A percentile compares a stretch with the other conserved stretches of the same genome.
Conservation (phyloP, 1,284 basidiomycete genomes). For the Fomitopsis schrenkii region DNA sequence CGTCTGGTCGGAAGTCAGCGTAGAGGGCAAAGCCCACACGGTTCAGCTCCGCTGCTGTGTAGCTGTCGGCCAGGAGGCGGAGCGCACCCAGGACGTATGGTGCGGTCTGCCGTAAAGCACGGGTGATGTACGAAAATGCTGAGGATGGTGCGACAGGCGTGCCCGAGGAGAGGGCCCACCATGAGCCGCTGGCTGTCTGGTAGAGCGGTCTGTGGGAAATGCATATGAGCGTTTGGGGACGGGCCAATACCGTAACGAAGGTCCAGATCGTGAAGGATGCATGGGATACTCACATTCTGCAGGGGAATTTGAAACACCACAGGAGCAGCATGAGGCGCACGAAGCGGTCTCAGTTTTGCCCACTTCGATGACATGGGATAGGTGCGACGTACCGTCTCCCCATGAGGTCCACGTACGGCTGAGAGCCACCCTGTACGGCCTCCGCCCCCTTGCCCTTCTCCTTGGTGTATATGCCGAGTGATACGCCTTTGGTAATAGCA, state of each 20-base stretch:
- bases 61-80: conserved; percentile 72
- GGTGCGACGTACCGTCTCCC: conserved; percentile 63
- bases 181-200: conserved; percentile 56
- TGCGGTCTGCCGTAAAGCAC: conserved; percentile 71
- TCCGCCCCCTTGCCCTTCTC: conserved; percentile 51
- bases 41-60: conserved; percentile 64
- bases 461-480: conserved; percentile 69
- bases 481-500: conserved; percentile 78
- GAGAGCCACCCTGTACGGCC: conserved; percentile 57
- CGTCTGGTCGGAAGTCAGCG: conserved; percentile 68
- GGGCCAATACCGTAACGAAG: background rate
- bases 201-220: conserved; percentile 66
- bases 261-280: background rate
- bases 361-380: background rate
- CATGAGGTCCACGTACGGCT: conserved; percentile 93
- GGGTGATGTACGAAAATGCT: conserved; percentile 82
- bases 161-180: conserved; percentile 80
- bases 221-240: background rate
- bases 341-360: background rate
- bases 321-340: background rate
- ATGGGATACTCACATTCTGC: conserved; percentile 46
- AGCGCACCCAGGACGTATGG: conserved; percentile 79
- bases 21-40: conserved; percentile 69
- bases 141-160: conserved; percentile 68
- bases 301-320: background rate